Conservation (phyloP, 495 filamentous ascomycete species). For the Penicillium tannophilum region DNA sequence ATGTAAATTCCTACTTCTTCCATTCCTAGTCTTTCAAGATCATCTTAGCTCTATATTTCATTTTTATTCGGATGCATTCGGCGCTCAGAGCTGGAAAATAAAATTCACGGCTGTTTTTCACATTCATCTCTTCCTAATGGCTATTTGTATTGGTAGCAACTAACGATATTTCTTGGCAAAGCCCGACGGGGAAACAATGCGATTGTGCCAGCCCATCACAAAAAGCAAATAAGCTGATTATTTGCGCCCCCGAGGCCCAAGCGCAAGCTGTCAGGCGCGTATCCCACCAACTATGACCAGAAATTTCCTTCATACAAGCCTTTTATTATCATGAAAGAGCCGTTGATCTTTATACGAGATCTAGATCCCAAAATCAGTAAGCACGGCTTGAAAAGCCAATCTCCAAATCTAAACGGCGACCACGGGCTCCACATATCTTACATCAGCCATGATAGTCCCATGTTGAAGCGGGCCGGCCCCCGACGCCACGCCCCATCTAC, state of each 20-base stretch:
- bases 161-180: background rate
- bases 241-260: background rate
- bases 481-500: background rate
- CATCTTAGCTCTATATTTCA: conserved; percentile 2
- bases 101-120: conserved; percentile 15
- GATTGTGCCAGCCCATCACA: background rate
- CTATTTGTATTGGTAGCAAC: no score
- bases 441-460: conserved; percentile 8
- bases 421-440: conserved; percentile 11
- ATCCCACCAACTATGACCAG: background rate
- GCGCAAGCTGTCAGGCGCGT: background rate
- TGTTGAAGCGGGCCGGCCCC: conserved; percentile 3
- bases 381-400: background rate
- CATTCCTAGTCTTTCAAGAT: background rate
- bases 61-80: conserved; percentile 22
- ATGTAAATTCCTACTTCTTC: background rate
- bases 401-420: conserved; percentile 1
- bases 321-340: background rate
- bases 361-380: background rate
- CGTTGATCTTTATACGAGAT: background rate
- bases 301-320: background rate
- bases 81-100: conserved; percentile 25
- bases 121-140: background rate
- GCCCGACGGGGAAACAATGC: background rate
- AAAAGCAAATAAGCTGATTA: background rate